Base-by-base conservation (phyloP, 1,284 basidiomycete species). In the Austroboletus novae-zelandiae region DNA sequence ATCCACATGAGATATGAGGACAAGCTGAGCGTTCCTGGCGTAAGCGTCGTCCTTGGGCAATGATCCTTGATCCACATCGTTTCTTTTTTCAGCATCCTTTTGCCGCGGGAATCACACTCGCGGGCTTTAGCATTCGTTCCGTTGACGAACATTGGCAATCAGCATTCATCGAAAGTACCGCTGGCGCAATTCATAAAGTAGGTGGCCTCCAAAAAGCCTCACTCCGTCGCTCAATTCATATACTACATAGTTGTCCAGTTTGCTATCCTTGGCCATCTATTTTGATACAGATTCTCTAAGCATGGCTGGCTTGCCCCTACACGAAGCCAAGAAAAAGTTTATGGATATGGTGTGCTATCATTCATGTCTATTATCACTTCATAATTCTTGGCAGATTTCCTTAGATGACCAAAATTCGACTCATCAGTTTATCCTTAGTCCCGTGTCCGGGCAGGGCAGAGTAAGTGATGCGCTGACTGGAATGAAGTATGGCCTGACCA, bases 1-100 rank as follows among this genome's bases (percentile, higher is more conserved):
- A 91, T 98, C 45, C 95, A 98, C 66, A 75, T 99, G 47, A 89
- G 97, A 44, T 99, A 99, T 63, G 97, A 99, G 71, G 97, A 99
- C 71, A 88, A 85, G 47, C 72, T 96, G 56, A 98, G 93, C 57
- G 93, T 94, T 34, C 95, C 95, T 23, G 92, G 91, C 31, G 92
- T 93, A 69, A 64, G 80, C 67, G 25, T 45, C 39, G 42, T 40
- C 34, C 1, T 37, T 39, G 10, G 20, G 34, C 13, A 9, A 20
- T n/a, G 29, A 10, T 30, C 1, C 30, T 31, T 23, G 43, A 34
- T 20, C 35, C 36, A 40, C 53, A 43, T 36, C 20, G 29, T 47
- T 25, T 23, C 8, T 27, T 27, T 27, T 51, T 43, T 41, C 58
- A 94, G 84, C 96, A 98, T 69, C 96, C 96, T 9, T 99, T 99